Conservation (phyloP, 2,329 filamentous ascomycete genomes). For the Fusarium decemcellulare region DNA sequence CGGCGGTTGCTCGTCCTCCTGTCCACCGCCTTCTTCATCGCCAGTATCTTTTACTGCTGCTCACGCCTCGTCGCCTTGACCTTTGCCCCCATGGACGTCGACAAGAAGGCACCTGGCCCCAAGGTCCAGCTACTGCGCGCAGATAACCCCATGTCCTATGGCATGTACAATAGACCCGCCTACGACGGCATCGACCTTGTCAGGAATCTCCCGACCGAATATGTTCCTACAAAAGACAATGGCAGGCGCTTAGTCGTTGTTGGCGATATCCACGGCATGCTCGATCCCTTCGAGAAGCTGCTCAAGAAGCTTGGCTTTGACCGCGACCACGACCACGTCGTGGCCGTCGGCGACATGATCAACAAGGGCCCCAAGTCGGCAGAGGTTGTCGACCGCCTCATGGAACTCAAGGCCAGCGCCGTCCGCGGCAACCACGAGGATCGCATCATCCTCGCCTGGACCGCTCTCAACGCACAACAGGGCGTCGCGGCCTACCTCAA, state of each 20-base stretch:
- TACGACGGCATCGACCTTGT: conserved; percentile 52
- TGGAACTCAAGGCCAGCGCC: conserved; percentile 80
- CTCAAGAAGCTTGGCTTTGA: conserved; percentile 78
- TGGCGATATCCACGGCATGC: conserved; percentile 95
- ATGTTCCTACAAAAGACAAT: conserved; percentile 53
- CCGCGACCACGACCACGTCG: conserved; percentile 73
- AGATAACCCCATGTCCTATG: conserved; percentile 58
- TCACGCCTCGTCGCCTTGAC: conserved; percentile 50
- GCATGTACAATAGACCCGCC: conserved; percentile 55
- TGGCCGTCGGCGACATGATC: conserved; percentile 85
- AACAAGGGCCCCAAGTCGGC: conserved; percentile 88
- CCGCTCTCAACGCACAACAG: conserved; percentile 42
- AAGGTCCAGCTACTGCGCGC: conserved; percentile 44
- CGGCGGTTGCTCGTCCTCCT: conserved; percentile 50
- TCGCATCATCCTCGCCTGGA: conserved; percentile 78
- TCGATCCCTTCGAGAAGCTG: conserved; percentile 74
- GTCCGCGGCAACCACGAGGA: conserved; percentile 97
- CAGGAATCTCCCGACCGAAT: conserved; percentile 47
- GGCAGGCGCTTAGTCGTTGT: conserved; percentile 80
- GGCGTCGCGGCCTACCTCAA: conserved; percentile 48
- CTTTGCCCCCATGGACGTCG: conserved; percentile 22
- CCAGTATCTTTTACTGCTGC: conserved; percentile 52
- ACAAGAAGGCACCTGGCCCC: conserved; percentile 14
- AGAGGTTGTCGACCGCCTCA: conserved; percentile 83
- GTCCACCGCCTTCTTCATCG: conserved; percentile 51